phyloP scores from a whole-genome alignment of 2,329 filamentous ascomycete species.

The Mycosphaerella arachidis region DNA sequence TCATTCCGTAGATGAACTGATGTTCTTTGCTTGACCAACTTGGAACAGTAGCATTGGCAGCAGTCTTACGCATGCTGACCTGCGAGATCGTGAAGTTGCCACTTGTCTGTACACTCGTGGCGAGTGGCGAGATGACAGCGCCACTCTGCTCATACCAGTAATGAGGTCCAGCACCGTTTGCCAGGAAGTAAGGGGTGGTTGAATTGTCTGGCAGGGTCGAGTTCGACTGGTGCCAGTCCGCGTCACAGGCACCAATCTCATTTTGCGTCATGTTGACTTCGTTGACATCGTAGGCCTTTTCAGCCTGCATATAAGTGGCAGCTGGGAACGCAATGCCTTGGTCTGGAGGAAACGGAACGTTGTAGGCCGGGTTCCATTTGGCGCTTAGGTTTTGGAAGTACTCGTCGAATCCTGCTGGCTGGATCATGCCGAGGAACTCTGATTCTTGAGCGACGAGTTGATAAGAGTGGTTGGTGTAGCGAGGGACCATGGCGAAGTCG shows the following conservation, averaged over 20 bases:
- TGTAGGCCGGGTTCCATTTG: slow-evolving; percentile 11
- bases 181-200: slow-evolving; percentile 13
- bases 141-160: slow-evolving; percentile 13
- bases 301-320: not conserved
- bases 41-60: not conserved
- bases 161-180: slow-evolving; percentile 14
- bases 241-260: not conserved
- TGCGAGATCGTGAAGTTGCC: slow-evolving; percentile 16
- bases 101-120: slow-evolving; percentile 10
- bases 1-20: slow-evolving; percentile 7
- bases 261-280: slow-evolving; percentile 6
- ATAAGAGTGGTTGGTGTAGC: slow-evolving; percentile 13
- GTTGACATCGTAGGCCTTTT: slow-evolving; percentile 10
- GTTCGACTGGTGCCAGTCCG: slow-evolving; percentile 9
- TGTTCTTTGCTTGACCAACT: not conserved
- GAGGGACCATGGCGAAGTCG: slow-evolving; percentile 16
- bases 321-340: slow-evolving; percentile 8
- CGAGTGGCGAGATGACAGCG: slow-evolving; percentile 15
- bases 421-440: slow-evolving; percentile 14
- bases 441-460: slow-evolving; percentile 15
- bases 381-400: slow-evolving; percentile 14
- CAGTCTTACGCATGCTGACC: slow-evolving; percentile 5
- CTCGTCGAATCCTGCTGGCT: slow-evolving; percentile 18
- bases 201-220: slow-evolving; percentile 9
- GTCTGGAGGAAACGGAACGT: slow-evolving; percentile 16